Evolutionary conservation across 2,329 filamentous ascomycete genomes (phyloP).

Genomic region (Pleoardoris graminearum): DNA sequence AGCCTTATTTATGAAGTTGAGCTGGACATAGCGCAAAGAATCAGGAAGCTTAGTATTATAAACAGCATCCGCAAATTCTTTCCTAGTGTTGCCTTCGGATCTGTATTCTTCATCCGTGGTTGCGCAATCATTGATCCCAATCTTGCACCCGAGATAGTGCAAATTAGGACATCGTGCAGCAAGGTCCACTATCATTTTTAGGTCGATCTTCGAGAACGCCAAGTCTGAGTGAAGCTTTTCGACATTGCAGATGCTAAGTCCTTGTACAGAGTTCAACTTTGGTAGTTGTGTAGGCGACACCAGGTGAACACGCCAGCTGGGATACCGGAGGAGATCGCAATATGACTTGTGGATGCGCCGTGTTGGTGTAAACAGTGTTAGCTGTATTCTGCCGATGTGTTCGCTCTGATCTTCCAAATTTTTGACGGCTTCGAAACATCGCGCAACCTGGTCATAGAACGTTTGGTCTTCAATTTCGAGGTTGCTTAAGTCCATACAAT

Average conservation of each 20-base stretch:
- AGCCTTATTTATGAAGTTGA: neutral
- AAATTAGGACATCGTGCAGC: neutral
- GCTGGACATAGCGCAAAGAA: neutral
- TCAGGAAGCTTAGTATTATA: neutral
- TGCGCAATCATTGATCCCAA: neutral
- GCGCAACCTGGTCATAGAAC: neutral
- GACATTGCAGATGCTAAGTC: neutral
- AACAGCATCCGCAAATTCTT: neutral
- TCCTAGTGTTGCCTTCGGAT: neutral
- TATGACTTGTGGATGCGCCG: neutral
- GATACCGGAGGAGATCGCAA: neutral
- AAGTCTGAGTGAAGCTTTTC: neutral
- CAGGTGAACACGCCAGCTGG: neutral
- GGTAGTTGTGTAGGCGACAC: neutral
- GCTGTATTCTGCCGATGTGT: neutral
- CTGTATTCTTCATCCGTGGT: neutral
- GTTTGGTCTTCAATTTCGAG: neutral
- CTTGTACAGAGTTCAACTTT: neutral
- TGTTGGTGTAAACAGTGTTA: neutral
- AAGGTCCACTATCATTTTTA: neutral
- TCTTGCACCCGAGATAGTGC: neutral
- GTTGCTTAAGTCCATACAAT: neutral
- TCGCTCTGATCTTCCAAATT: neutral
- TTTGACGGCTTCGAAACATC: neutral
- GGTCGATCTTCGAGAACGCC: neutral